Percentiles rank a stretch among this genome's conserved stretches.
These are phyloP conservation scores for Plantago ovata DNA, from an alignment of 257 asterid species.

Conservation along the genomic window DNA sequence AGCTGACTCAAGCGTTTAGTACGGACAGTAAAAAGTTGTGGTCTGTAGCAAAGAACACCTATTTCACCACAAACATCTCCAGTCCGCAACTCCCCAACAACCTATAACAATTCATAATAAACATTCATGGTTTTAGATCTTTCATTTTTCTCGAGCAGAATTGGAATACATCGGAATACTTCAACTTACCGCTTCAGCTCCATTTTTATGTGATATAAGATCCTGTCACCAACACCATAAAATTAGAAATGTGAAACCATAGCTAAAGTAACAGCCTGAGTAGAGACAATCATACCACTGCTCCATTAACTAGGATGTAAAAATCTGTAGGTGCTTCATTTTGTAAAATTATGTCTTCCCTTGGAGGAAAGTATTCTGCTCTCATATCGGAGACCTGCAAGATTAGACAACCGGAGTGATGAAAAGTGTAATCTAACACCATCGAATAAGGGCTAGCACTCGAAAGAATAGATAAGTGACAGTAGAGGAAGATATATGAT, in stretches of 20 bases:
- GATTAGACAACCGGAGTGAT: neutral
- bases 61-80: slow-evolving; percentile 75
- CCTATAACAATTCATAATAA: slow-evolving; percentile 25
- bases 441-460: neutral
- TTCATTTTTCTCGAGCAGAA: neutral
- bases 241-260: slow-evolving; percentile 13
- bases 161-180: neutral
- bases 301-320: slow-evolving; percentile 29
- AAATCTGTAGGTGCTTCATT: slow-evolving; percentile 33
- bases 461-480: neutral
- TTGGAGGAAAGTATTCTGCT: slow-evolving; percentile 31
- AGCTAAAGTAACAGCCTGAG: slow-evolving; percentile 5
- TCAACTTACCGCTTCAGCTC: slow-evolving; percentile 43
- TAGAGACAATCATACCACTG: slow-evolving; percentile 19
- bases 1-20: slow-evolving; percentile 78
- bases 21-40: slow-evolving; percentile 65
- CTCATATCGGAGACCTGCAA: slow-evolving; percentile 30
- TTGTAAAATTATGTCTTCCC: slow-evolving; percentile 31
- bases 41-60: slow-evolving; percentile 79
- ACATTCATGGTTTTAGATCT: slow-evolving; percentile 14
- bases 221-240: slow-evolving; percentile 45
- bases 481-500: neutral
- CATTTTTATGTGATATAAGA: slow-evolving; percentile 35
- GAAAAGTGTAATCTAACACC: neutral
- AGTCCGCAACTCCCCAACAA: slow-evolving; percentile 46